Evolutionary conservation across 768 basidiomycete genomes (phyloP), one percentile per base, ranked within the genome.

Genomic region (Suillus occidentalis): DNA sequence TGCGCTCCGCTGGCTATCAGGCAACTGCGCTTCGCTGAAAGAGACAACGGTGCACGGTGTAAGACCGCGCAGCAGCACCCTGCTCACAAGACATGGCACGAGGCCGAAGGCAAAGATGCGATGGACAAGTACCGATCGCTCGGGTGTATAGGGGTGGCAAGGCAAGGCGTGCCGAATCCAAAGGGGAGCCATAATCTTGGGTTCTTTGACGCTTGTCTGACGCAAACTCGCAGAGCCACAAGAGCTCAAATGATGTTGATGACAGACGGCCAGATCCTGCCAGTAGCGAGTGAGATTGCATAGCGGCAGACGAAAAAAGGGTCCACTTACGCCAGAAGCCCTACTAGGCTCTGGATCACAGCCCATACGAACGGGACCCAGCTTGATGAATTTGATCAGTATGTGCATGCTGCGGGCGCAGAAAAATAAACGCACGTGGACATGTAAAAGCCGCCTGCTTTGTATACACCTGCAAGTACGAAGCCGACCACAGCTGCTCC

Each of bases 321-420:
- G 57, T 16, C 45, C 22, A 71, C 76, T 49, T 62, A 82, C 81
- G 76, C 80, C 36, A 83, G 75, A 62, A 82, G 69, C 16, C 76
- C 76, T 18, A 83, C 68, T 7, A 81, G 70, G n/a, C 76, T 74
- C 62, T 80, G 79, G 52, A 83, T 75, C 60, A 80, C 71, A 3
- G 77, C 82, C 66, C 79, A 77, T 18, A 82, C 61, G 59, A 82
- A 81, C 13, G 82, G 81, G 28, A 83, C 70, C 82, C 82, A 82
- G 34, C 78, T 80, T 60, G 12, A 61, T 37, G 25, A 31, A 66
- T 59, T 42, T 59, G 16, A 25, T 59, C 18, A 59, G 39, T 28
- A 42, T 28, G 25, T 28, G 57, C 18, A 58, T 28, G 9, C 25
- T 42, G 39, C 25, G 45, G 47, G 62, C 66, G 22, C 9, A 60